Base-by-base conservation (phyloP, 441 rosid genomes). In the Adansonia madagascariensis region DNA sequence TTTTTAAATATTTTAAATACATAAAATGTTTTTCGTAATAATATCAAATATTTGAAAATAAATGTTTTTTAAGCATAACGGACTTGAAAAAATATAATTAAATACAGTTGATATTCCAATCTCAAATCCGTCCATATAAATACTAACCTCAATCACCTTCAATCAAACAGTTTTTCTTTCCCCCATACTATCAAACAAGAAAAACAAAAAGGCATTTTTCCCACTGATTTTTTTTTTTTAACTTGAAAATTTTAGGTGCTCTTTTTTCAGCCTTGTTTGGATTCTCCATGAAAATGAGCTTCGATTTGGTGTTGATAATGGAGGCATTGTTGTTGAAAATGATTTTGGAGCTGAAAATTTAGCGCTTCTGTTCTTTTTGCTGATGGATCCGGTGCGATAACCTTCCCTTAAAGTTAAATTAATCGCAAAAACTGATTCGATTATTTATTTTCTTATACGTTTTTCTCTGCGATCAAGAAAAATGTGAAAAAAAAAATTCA, bases 351-450 rank as follows among this genome's bases (percentile, higher is more conserved):
- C 63, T 43, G 57, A 50, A 70, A 52, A 15, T 80, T 79, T 77
- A 55, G 64, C 66, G 67, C 39, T 17, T 82, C 84, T 24, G 27
- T 24, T 78, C 84, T 83, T 83, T 69, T 86, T 76, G 63, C 59
- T n/a, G 75, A 90, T 88, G 89, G 86, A 84, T 83, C 80, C 78
- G 91, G 92, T 88, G 81, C 75, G 82, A 46, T 8, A 50, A 73
- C 22, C 27, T 43, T 8, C 50, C 63, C 60, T 64, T 27, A 0
- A 53, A 27, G 41, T 60, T 11, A 59, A 69, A 22, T 76, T 61
- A 47, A 17, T 63, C 66, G 55, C 20, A 12, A 20, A 14, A n/a
- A 20, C 46, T 24, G 78, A 53, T 31, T 7, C 24, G 64, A 8
- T 15, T 70, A 35, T 74, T 52, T 68, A 39, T 41, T 55, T 56